These are phyloP conservation scores for Neoboletus magnificus DNA, from an alignment of 768 basidiomycete species.

Conservation along the genomic window DNA sequence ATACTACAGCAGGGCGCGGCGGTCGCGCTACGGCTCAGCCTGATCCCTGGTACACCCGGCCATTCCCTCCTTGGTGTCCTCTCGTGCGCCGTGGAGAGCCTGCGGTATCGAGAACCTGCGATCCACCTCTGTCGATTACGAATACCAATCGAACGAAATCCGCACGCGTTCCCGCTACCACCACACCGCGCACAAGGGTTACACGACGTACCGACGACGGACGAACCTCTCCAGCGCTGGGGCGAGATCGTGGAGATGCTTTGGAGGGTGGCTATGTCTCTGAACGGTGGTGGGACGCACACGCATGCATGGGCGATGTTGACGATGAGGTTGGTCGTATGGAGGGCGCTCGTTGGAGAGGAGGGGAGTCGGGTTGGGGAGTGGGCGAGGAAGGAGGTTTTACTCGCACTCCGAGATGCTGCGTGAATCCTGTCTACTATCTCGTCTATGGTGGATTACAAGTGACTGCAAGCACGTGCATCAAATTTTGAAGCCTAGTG, in stretches of 20 bases:
- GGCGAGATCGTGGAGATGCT: slow-evolving; percentile 51
- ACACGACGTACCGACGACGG: slow-evolving; percentile 30
- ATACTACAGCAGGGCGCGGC: slow-evolving; percentile 26
- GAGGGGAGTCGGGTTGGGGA: slow-evolving; percentile 42
- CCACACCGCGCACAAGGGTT: slow-evolving; percentile 36
- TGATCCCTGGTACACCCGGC: slow-evolving; percentile 29
- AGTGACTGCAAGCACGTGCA: too few species aligned
- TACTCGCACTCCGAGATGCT: neutral
- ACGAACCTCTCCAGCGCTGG: slow-evolving; percentile 41
- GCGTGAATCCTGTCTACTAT: neutral
- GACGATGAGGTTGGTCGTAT: neutral
- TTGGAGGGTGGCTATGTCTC: slow-evolving; percentile 24
- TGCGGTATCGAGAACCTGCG: slow-evolving; percentile 30
- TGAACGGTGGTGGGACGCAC: slow-evolving; percentile 1
- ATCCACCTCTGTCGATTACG: slow-evolving; percentile 2
- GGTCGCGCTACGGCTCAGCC: slow-evolving; percentile 37
- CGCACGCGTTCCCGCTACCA: slow-evolving; percentile 19
- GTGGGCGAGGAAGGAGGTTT: slow-evolving; percentile 46
- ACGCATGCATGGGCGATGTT: neutral
- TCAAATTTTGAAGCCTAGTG: too few species aligned
- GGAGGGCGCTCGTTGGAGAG: slow-evolving; percentile 33
- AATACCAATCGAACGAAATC: neutral
- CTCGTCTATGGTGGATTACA: too few species aligned
- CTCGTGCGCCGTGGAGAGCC: slow-evolving; percentile 20
- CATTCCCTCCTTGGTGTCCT: slow-evolving; percentile 33